Conservation (phyloP, 331 rosid species). For the Rhamnella rubrinervis region DNA sequence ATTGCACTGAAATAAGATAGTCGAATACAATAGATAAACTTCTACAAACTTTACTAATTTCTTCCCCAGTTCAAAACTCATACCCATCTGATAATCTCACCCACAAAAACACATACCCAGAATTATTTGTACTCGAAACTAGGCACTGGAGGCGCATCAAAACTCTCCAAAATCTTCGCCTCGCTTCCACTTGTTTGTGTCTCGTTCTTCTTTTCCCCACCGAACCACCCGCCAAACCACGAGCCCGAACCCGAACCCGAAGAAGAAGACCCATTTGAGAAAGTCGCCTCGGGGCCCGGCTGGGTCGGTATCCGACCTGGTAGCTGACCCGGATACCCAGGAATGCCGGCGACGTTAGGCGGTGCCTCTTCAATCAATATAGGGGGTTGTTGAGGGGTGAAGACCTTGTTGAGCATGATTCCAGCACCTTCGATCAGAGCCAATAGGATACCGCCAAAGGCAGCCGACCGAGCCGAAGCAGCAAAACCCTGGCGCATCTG, state of each 20-base stretch:
- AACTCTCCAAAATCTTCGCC: slow-evolving; percentile 85
- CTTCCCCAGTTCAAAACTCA: background rate
- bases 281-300: slow-evolving; percentile 14
- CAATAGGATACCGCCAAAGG: slow-evolving; percentile 65
- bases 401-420: slow-evolving; percentile 72
- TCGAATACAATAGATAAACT: too few species aligned
- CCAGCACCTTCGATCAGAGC: slow-evolving; percentile 91
- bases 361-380: slow-evolving; percentile 54
- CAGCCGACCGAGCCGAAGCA: slow-evolving; percentile 61
- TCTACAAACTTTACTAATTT: too few species aligned
- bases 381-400: slow-evolving; percentile 62
- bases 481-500: slow-evolving; percentile 71
- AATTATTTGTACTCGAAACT: slow-evolving; percentile 74
- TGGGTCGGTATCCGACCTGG: slow-evolving; percentile 28
- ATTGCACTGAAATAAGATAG: too few species aligned
- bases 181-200: slow-evolving; percentile 55
- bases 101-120: background rate
- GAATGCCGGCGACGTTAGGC: slow-evolving; percentile 32
- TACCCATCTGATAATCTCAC: slow-evolving; percentile 4
- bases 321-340: slow-evolving; percentile 35
- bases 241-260: slow-evolving; percentile 31
- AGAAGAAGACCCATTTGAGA: background rate
- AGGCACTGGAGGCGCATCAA: slow-evolving; percentile 90
- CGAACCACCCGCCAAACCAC: slow-evolving; percentile 64
- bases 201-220: slow-evolving; percentile 53